Evolutionary conservation across 169 alveolate genomes (phyloP).

Genomic region (Eimeria acervulina): DNA sequence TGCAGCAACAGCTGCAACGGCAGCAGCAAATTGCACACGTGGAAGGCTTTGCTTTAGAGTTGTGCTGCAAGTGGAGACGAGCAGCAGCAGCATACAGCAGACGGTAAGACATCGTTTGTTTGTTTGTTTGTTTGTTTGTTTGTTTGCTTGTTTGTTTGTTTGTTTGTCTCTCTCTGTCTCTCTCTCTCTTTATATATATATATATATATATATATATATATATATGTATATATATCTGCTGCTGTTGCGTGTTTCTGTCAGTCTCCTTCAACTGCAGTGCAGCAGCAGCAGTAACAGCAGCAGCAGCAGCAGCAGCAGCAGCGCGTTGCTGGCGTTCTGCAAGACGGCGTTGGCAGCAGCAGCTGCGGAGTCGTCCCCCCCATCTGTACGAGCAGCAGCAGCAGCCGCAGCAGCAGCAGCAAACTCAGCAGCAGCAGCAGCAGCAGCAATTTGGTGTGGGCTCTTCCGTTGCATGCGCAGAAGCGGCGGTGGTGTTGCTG

Average conservation of each 20-base stretch:
- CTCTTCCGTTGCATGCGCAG: conserved; percentile 67
- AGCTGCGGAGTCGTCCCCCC: conserved; percentile 2
- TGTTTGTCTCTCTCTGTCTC: too few relatives aligned
- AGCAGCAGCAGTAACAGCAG: conserved; percentile 53
- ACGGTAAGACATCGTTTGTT: background rate
- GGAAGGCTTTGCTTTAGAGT: conserved; percentile 48
- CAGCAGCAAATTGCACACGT: conserved; percentile 59
- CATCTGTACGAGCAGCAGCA: too few relatives aligned
- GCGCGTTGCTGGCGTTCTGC: conserved; percentile 50
- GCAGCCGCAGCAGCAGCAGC: too few relatives aligned
- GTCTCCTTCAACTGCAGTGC: conserved; percentile 59
- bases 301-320: conserved; percentile 55
- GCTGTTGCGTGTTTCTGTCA: conserved; percentile 22
- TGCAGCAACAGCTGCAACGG: conserved; percentile 78
- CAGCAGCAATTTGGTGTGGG: conserved; percentile 71
- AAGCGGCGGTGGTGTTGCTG: conserved; percentile 33
- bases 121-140: background rate
- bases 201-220: too few relatives aligned
- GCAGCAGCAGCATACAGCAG: conserved; percentile 54
- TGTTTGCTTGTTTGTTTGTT: too few relatives aligned
- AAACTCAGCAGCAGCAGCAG: too few relatives aligned
- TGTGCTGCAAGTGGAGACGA: conserved; percentile 8
- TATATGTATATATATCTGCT: too few relatives aligned
- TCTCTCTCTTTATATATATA: too few relatives aligned
- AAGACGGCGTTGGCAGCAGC: conserved; percentile 39